Conservation (phyloP, 495 filamentous ascomycete genomes). For the Lasiosphaeris hirsuta region DNA sequence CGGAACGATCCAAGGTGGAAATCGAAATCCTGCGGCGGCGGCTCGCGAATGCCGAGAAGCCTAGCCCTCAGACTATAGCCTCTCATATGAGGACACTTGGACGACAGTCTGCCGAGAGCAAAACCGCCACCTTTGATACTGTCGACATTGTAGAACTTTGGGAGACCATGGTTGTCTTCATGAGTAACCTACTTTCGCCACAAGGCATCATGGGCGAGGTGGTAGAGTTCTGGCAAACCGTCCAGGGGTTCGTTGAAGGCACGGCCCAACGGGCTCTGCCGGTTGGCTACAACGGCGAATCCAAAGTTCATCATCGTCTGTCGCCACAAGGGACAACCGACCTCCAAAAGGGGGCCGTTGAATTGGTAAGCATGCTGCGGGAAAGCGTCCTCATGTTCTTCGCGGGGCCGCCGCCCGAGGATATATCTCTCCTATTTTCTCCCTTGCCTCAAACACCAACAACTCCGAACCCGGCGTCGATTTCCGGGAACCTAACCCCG, state of each 20-base stretch:
- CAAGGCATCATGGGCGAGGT: constrained; percentile 84
- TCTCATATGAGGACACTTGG: constrained; percentile 68
- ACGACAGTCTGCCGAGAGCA: constrained; percentile 55
- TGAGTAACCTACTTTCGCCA: constrained; percentile 68
- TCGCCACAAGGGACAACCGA: constrained; percentile 64
- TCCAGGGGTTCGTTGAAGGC: constrained; percentile 85
- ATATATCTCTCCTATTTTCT: constrained; percentile 79
- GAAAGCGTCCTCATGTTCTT: constrained; percentile 78
- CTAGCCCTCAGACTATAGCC: constrained; percentile 63
- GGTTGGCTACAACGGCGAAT: constrained; percentile 78
- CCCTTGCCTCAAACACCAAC: constrained; percentile 70
- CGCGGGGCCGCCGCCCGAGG: constrained; percentile 84
- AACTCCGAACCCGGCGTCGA: constrained; percentile 52
- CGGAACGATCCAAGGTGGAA: constrained; percentile 80
- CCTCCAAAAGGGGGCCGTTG: constrained; percentile 72
- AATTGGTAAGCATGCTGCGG: constrained; percentile 77
- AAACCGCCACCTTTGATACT: constrained; percentile 61
- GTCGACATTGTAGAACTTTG: constrained; percentile 80
- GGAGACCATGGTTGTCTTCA: constrained; percentile 72
- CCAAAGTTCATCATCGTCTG: constrained; percentile 78
- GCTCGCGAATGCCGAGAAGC: constrained; percentile 68
- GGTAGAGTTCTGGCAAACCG: constrained; percentile 88
- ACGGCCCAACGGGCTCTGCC: constrained; percentile 79
- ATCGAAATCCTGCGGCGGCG: constrained; percentile 85
- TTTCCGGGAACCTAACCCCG: constrained; percentile 43